These are phyloP conservation scores for Spatholobus suberectus DNA, from an alignment of 306 rosid species.

Conservation along the genomic window DNA sequence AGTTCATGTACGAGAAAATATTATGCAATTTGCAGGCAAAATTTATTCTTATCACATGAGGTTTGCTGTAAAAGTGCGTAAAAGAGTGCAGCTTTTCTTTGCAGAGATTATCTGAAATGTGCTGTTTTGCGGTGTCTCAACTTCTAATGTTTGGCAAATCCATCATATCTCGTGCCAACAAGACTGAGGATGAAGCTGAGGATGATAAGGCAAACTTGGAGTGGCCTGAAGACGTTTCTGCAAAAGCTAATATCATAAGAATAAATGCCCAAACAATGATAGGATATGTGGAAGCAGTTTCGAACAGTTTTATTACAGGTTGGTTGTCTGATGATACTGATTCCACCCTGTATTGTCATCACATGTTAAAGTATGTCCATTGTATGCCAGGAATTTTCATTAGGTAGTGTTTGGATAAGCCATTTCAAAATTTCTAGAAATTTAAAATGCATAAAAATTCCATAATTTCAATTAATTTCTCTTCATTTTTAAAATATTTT, in stretches of 20 bases:
- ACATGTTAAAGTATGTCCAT: neutral
- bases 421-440: neutral
- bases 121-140: constrained; percentile 91
- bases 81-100: constrained; percentile 41
- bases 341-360: neutral
- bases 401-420: neutral
- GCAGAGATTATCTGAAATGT: constrained; percentile 96
- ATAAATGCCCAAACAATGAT: constrained; percentile 75
- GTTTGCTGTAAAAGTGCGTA: constrained; percentile 26
- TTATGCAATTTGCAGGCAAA: constrained; percentile 17
- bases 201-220: constrained; percentile 58
- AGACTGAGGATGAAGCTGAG: constrained; percentile 58
- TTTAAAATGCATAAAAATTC: neutral
- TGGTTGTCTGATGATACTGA: constrained; percentile 28
- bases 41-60: neutral
- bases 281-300: constrained; percentile 86
- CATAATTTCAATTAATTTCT: too few relatives aligned
- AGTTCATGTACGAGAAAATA: constrained; percentile 73
- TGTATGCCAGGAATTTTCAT: neutral
- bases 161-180: constrained; percentile 74
- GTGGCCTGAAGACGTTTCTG: constrained; percentile 95
- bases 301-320: constrained; percentile 92
- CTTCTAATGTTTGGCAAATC: constrained; percentile 80
- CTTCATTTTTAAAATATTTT: too few relatives aligned
- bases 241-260: constrained; percentile 86